Conservation (phyloP, 371 early-diverging fungal genomes). For the Catenaria anguillulae region DNA sequence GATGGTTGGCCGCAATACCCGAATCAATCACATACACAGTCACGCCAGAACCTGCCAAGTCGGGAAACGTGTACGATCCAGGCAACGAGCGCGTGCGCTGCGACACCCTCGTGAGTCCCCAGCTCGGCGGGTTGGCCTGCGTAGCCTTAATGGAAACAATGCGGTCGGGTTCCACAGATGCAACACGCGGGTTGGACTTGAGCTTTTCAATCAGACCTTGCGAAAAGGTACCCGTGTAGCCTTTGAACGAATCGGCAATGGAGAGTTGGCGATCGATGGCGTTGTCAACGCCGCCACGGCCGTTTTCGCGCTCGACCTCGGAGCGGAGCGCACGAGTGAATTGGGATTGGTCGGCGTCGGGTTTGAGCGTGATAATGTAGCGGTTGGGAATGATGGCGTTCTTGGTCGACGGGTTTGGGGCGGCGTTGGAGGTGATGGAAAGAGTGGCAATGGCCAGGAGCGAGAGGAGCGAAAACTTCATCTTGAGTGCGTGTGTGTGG, state of each 20-base stretch:
- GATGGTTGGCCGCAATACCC: background rate
- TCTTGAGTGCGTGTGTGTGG: too few species aligned
- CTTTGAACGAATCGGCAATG: conserved; percentile 6
- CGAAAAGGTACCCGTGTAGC: background rate
- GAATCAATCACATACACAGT: conserved; percentile 5
- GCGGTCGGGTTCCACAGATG: conserved; percentile 14
- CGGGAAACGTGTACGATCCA: background rate
- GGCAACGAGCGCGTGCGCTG: background rate
- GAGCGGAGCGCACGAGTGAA: too few species aligned
- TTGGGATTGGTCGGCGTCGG: too few species aligned
- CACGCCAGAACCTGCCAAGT: background rate
- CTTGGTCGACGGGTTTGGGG: too few species aligned
- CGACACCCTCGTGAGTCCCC: conserved; percentile 16
- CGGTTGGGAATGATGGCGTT: too few species aligned
- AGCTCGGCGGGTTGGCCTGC: conserved; percentile 11
- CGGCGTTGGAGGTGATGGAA: too few species aligned
- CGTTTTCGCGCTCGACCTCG: too few species aligned
- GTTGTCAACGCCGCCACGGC: too few species aligned
- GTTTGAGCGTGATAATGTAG: too few species aligned
- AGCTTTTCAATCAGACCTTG: background rate
- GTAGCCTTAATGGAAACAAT: conserved; percentile 2
- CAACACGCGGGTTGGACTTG: conserved; percentile 9
- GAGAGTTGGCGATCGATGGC: background rate
- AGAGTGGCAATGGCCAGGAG: too few species aligned
- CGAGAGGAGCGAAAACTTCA: too few species aligned